Conservation (phyloP, 306 rosid species). For the Dryas alaskensis region DNA sequence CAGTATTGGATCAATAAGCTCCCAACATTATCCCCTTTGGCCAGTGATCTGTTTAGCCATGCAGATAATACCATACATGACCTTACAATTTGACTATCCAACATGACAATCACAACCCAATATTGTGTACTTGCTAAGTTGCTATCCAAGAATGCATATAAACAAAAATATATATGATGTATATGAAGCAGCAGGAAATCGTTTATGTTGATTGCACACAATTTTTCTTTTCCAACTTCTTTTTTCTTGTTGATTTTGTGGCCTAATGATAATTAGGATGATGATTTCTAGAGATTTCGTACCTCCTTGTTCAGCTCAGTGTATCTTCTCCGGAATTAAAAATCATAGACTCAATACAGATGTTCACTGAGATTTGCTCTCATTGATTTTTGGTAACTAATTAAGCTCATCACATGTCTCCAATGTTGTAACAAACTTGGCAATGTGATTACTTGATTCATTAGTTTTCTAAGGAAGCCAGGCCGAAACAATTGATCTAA, state of each 20-base stretch:
- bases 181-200: slow-evolving; percentile 5
- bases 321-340: background rate
- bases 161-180: background rate
- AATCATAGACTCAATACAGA: background rate
- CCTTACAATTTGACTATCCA: too few relatives aligned
- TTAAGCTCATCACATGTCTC: background rate
- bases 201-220: background rate
- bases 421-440: background rate
- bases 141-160: too few relatives aligned
- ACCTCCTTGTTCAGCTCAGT: background rate
- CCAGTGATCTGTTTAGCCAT: slow-evolving; percentile 4
- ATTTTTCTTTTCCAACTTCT: background rate
- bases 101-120: too few relatives aligned
- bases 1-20: slow-evolving; percentile 9
- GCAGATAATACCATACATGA: background rate
- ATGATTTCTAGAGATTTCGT: background rate
- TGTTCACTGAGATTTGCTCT: background rate
- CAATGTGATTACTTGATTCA: background rate
- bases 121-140: too few relatives aligned
- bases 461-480: background rate
- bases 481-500: background rate
- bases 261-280: background rate
- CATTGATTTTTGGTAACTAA: background rate
- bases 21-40: background rate
- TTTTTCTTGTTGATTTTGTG: background rate